phyloP scores from a whole-genome alignment of 257 asterid species.

The Solanum piurae region DNA sequence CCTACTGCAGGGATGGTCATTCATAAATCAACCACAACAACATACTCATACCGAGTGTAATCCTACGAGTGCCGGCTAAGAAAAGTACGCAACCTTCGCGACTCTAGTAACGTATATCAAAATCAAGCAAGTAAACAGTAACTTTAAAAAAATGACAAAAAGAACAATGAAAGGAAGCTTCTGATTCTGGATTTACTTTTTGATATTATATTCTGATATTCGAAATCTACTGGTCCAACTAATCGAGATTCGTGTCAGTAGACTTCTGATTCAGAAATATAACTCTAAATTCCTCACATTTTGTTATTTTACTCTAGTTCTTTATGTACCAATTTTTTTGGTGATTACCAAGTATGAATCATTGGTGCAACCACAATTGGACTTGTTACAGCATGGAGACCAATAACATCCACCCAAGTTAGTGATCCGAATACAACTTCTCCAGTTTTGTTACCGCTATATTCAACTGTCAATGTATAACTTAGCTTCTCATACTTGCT shows the following conservation, averaged over 20 bases:
- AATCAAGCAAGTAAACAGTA: neutral
- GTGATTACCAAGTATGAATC: neutral
- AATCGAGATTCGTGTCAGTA: neutral
- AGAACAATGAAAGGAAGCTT: neutral
- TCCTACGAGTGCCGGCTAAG: neutral
- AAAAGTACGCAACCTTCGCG: neutral
- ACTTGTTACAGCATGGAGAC: constrained; percentile 35
- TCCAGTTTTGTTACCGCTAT: constrained; percentile 4
- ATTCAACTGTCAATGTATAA: constrained; percentile 15
- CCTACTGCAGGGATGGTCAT: neutral
- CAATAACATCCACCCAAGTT: constrained; percentile 38
- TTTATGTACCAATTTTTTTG: neutral
- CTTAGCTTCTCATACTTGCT: constrained; percentile 31
- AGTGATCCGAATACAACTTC: constrained; percentile 25
- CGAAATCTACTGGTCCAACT: neutral
- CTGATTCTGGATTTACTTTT: neutral
- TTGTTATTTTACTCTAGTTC: neutral
- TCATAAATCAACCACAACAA: neutral
- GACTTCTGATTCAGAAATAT: neutral
- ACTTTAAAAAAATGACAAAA: neutral
- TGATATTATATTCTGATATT: neutral
- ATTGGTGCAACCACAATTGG: constrained; percentile 32
- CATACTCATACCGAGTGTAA: neutral
- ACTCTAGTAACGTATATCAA: neutral
- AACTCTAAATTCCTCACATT: neutral